Evolutionary conservation across 208 protist species (phyloP).

Genomic region (Acanthamoeba lenticulata): DNA sequence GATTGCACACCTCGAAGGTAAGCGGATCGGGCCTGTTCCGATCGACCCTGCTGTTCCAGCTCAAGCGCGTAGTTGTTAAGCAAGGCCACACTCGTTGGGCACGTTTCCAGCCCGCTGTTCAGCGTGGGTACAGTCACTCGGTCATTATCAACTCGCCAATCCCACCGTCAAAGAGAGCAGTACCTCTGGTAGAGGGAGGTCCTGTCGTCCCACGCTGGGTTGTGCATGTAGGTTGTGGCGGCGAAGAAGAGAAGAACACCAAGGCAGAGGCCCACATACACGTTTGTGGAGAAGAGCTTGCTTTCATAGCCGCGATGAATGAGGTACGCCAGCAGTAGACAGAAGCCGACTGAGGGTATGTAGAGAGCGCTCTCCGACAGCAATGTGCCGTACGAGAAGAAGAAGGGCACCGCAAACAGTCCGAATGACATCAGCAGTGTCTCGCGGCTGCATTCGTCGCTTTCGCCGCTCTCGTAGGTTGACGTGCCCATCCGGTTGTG

Average conservation of each 20-base stretch:
- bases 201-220: conserved; percentile 22
- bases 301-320: not conserved
- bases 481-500: not conserved
- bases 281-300: not conserved
- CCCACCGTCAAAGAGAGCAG: not conserved
- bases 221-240: not conserved
- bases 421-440: conserved; percentile 35
- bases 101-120: not conserved
- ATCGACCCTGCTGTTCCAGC: not conserved
- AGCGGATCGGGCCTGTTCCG: not conserved
- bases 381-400: conserved; percentile 90
- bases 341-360: conserved; percentile 87
- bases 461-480: not conserved
- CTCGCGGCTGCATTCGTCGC: not conserved
- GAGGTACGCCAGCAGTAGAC: conserved; percentile 76
- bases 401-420: conserved; percentile 89
- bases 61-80: not conserved
- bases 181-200: not conserved
- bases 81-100: not conserved
- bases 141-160: not conserved
- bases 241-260: conserved; percentile 17
- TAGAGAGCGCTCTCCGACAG: conserved; percentile 92
- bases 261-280: not conserved
- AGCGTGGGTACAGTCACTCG: not conserved
- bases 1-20: not conserved